A percentile compares a stretch with the other conserved stretches of the same genome.
These are phyloP conservation scores for Suillus cothurnatus DNA, from an alignment of 768 basidiomycete species.

Conservation along the genomic window DNA sequence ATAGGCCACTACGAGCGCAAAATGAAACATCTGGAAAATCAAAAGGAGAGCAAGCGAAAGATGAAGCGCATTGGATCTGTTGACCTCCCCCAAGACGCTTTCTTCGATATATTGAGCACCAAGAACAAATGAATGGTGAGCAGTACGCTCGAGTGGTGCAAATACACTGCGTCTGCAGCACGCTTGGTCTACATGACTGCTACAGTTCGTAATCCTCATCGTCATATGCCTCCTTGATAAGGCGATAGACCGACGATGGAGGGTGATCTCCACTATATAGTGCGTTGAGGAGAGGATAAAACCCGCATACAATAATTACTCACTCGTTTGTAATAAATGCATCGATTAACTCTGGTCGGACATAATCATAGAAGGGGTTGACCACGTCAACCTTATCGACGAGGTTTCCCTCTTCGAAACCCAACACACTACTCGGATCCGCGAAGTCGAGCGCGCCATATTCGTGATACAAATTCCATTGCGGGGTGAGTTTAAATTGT, in stretches of 20 bases:
- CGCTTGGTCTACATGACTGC: constrained; percentile 13
- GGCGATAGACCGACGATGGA: constrained; percentile 88
- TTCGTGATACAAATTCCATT: constrained; percentile 87
- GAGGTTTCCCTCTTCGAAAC: constrained; percentile 76
- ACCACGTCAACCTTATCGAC: constrained; percentile 90
- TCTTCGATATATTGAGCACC: constrained; percentile 84
- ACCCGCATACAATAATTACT: constrained; percentile 37
- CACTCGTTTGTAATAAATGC: constrained; percentile 98
- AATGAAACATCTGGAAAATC: constrained; percentile 83
- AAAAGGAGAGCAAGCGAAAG: constrained; percentile 89
- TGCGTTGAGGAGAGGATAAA: constrained; percentile 12
- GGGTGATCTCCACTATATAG: constrained; percentile 87
- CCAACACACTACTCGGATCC: constrained; percentile 63
- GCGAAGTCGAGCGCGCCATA: constrained; percentile 85
- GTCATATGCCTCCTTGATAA: constrained; percentile 94
- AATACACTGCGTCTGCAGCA: not conserved
- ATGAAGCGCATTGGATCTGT: constrained; percentile 90
- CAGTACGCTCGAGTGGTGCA: constrained; percentile 2
- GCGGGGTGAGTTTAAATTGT: constrained; percentile 93
- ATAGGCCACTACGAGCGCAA: constrained; percentile 91
- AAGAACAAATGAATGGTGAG: constrained; percentile 39
- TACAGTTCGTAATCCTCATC: constrained; percentile 89
- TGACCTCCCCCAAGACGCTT: constrained; percentile 93
- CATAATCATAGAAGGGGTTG: constrained; percentile 97
- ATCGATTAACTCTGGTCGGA: constrained; percentile 88